A percentile compares a stretch with the other conserved stretches of the same genome.
These are phyloP conservation scores for Physcia stellaris DNA, from an alignment of 495 filamentous ascomycete species.

Conservation along the genomic window DNA sequence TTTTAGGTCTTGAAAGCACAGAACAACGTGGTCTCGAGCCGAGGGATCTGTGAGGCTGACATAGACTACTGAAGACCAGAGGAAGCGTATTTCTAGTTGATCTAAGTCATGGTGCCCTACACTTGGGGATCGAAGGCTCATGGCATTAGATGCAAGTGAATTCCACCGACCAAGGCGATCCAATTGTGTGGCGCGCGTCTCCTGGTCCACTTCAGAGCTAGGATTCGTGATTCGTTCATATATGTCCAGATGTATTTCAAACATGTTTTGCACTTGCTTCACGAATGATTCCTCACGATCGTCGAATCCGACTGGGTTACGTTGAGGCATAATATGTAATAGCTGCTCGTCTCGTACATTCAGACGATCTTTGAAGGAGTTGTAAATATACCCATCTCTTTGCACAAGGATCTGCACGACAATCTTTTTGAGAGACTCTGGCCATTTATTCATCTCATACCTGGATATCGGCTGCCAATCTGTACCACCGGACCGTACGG, in stretches of 20 bases:
- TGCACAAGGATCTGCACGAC: slow-evolving; percentile 53
- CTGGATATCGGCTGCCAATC: slow-evolving; percentile 28
- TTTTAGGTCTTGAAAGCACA: slow-evolving; percentile 66
- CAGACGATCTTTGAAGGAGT: slow-evolving; percentile 33
- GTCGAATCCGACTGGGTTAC: slow-evolving; percentile 18
- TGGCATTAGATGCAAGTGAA: slow-evolving; percentile 46
- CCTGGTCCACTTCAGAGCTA: slow-evolving; percentile 49
- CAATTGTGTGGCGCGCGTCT: slow-evolving; percentile 44
- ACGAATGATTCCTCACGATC: slow-evolving; percentile 11
- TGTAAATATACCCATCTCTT: slow-evolving; percentile 55
- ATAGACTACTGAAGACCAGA: slow-evolving; percentile 75
- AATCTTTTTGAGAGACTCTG: slow-evolving; percentile 54
- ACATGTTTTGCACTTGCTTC: slow-evolving; percentile 61
- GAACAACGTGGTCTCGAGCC: slow-evolving; percentile 61
- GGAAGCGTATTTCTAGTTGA: slow-evolving; percentile 41
- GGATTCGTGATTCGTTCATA: slow-evolving; percentile 66
- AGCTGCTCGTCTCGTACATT: slow-evolving; percentile 21
- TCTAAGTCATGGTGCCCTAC: slow-evolving; percentile 29
- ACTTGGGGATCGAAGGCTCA: slow-evolving; percentile 16
- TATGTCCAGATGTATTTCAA: slow-evolving; percentile 81
- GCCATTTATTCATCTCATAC: slow-evolving; percentile 57
- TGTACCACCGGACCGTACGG: slow-evolving; percentile 8
- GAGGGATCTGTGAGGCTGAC: slow-evolving; percentile 54
- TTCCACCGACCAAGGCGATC: slow-evolving; percentile 67
- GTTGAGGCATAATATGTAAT: slow-evolving; percentile 12